Percentiles rank a stretch among this genome's conserved stretches.
phyloP scores from a whole-genome alignment of 495 filamentous ascomycete genomes.

The Talaromyces wortmannii region DNA sequence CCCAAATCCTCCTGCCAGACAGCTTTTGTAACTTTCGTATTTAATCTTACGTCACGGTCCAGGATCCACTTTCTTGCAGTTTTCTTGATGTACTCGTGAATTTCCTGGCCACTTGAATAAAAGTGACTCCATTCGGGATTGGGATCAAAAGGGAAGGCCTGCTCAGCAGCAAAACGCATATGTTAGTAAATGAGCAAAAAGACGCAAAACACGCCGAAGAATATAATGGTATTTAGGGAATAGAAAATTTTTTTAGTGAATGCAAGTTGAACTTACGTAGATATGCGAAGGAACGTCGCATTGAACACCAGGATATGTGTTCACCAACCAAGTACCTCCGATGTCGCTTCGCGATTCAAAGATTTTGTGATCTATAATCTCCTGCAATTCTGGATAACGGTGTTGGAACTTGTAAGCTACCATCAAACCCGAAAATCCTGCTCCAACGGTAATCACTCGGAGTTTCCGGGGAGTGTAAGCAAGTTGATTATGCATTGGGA shows the following conservation, averaged over 20 bases:
- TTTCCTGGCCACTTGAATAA: conserved; percentile 51
- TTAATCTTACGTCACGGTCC: conserved; percentile 34
- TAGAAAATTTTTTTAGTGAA: too few relatives aligned
- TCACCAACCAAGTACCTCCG: conserved; percentile 42
- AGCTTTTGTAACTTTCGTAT: conserved; percentile 31
- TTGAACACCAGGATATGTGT: conserved; percentile 45
- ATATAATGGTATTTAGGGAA: too few relatives aligned
- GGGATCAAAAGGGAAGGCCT: conserved; percentile 48
- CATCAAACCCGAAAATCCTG: conserved; percentile 44
- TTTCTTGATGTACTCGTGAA: conserved; percentile 48
- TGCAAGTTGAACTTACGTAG: conserved; percentile 43
- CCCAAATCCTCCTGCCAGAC: conserved; percentile 39
- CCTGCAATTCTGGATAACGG: conserved; percentile 24
- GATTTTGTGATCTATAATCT: conserved; percentile 36
- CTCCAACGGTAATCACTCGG: conserved; percentile 38
- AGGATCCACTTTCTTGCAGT: conserved; percentile 49
- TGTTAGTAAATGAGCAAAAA: too few relatives aligned
- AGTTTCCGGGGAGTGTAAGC: conserved; percentile 17
- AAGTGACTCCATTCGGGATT: conserved; percentile 53
- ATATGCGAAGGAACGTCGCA: conserved; percentile 56
- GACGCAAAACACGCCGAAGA: too few relatives aligned
- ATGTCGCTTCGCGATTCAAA: conserved; percentile 40
- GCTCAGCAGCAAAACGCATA: too few relatives aligned
- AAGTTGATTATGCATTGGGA: too few relatives aligned
- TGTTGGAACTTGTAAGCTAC: conserved; percentile 27